These are phyloP conservation scores for Coniochaeta prunicola DNA, from an alignment of 2,329 filamentous ascomycete species.

Conservation along the genomic window DNA sequence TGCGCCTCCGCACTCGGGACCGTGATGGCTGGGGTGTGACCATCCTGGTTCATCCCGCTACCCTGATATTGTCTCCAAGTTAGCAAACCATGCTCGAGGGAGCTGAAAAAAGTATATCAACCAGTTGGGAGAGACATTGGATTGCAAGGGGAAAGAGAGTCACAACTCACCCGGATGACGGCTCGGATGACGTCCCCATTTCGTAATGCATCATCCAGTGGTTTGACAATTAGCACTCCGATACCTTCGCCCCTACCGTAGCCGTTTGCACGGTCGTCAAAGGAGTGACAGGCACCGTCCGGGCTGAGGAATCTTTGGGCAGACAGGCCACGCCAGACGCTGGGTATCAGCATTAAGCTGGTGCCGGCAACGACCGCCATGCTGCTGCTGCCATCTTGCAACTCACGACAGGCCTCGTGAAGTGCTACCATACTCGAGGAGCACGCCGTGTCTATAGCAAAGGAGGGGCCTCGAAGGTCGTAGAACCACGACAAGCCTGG, in stretches of 20 bases:
- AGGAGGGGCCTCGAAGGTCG: constrained; percentile 24
- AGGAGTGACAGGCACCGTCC: constrained; percentile 27
- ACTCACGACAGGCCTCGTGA: constrained; percentile 22
- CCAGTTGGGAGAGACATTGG: too few relatives aligned
- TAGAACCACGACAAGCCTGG: constrained; percentile 25
- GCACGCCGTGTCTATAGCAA: constrained; percentile 28
- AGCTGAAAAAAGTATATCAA: too few relatives aligned
- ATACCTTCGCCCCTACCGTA: constrained; percentile 44
- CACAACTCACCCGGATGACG: constrained; percentile 26
- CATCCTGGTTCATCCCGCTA: constrained; percentile 33
- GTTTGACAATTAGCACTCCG: constrained; percentile 36
- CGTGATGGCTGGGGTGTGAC: constrained; percentile 36
- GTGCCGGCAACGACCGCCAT: constrained; percentile 24
- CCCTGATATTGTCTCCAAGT: too few relatives aligned
- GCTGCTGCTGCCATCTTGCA: constrained; percentile 12
- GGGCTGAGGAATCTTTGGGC: constrained; percentile 26
- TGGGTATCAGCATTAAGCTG: constrained; percentile 21
- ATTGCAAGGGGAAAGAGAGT: too few relatives aligned
- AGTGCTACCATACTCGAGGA: constrained; percentile 23
- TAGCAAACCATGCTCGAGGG: too few relatives aligned
- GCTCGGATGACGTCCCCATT: constrained; percentile 30
- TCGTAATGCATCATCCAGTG: constrained; percentile 31
- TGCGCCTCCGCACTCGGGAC: constrained; percentile 34
- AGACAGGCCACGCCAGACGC: constrained; percentile 20
- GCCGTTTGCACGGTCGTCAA: constrained; percentile 37